A percentile compares a stretch with the other conserved stretches of the same genome.
These are phyloP conservation scores for Persicaria maculosa DNA, from an alignment of 148 eudicot species.

Conservation along the genomic window DNA sequence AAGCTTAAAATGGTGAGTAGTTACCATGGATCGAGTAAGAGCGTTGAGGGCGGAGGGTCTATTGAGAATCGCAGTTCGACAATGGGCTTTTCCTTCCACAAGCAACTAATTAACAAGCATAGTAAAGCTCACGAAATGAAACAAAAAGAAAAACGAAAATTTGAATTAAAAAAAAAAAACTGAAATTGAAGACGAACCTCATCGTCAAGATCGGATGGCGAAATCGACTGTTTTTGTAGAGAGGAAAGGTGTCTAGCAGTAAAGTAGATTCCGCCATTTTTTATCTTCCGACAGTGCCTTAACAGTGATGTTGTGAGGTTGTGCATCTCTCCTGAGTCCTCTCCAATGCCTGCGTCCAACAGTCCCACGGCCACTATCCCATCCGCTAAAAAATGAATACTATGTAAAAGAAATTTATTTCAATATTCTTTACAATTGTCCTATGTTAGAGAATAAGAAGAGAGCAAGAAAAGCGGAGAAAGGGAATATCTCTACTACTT, in stretches of 20 bases:
- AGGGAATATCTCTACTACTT: too few relatives aligned
- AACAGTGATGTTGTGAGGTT: constrained; percentile 25
- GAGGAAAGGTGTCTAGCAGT: constrained; percentile 12
- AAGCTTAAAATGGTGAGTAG: not conserved
- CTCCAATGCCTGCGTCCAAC: too few relatives aligned
- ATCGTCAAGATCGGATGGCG: constrained; percentile 17
- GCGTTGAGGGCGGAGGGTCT: constrained; percentile 64
- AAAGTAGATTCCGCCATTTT: constrained; percentile 4
- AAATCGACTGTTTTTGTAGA: not conserved
- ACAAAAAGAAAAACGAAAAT: not conserved
- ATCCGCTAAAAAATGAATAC: too few relatives aligned
- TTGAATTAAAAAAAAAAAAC: not conserved
- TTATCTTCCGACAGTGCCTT: constrained; percentile 13
- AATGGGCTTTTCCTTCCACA: constrained; percentile 51
- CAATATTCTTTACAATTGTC: too few relatives aligned
- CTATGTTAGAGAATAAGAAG: too few relatives aligned
- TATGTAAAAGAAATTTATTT: too few relatives aligned
- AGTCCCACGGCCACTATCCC: too few relatives aligned
- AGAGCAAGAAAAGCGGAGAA: too few relatives aligned
- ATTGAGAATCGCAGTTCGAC: constrained; percentile 69
- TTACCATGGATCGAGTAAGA: constrained; percentile 48
- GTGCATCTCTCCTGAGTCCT: constrained; percentile 19
- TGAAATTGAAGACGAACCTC: constrained; percentile 16
- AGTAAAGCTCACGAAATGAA: constrained; percentile 1
- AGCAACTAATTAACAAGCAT: constrained; percentile 31